A percentile compares a stretch with the other conserved stretches of the same genome.
These are phyloP conservation scores for Sporobolomyces pararoseus DNA, from an alignment of 768 basidiomycete genomes.

Conservation along the genomic window DNA sequence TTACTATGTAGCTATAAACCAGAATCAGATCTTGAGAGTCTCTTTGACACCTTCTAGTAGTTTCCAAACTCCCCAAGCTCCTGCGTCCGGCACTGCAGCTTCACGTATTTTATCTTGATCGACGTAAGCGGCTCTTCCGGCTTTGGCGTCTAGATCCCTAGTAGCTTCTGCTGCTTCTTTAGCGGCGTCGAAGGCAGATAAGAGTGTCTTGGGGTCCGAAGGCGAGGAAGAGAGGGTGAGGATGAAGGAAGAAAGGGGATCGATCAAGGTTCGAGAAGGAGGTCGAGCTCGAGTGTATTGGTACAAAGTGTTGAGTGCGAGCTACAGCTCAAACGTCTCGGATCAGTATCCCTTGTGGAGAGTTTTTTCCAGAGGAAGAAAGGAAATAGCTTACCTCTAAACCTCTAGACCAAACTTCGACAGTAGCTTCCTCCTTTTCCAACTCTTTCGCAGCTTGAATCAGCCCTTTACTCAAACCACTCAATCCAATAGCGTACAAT, in stretches of 20 bases:
- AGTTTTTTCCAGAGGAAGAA: neutral
- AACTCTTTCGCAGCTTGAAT: conserved; percentile 29
- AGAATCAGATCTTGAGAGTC: neutral
- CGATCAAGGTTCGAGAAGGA: conserved; percentile 52
- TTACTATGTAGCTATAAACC: neutral
- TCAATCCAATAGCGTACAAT: conserved; percentile 45
- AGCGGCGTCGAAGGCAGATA: conserved; percentile 47
- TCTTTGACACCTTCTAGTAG: conserved; percentile 41
- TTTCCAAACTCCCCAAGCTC: conserved; percentile 50
- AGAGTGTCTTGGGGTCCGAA: conserved; percentile 42
- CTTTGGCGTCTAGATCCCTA: conserved; percentile 49
- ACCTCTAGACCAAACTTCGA: conserved; percentile 40
- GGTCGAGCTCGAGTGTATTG: conserved; percentile 50
- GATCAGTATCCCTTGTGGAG: neutral
- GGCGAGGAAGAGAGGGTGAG: conserved; percentile 45
- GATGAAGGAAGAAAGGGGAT: conserved; percentile 52
- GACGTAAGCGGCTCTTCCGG: conserved; percentile 50
- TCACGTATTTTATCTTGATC: conserved; percentile 49
- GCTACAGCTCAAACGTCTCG: neutral
- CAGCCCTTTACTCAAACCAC: conserved; percentile 44
- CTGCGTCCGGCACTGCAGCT: conserved; percentile 51
- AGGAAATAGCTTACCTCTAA: conserved; percentile 28
- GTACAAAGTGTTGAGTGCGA: conserved; percentile 45
- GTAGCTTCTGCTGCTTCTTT: conserved; percentile 50
- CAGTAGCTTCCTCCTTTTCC: conserved; percentile 15